These are phyloP conservation scores for Neltuma alba DNA, from an alignment of 306 rosid genomes.

Conservation along the genomic window DNA sequence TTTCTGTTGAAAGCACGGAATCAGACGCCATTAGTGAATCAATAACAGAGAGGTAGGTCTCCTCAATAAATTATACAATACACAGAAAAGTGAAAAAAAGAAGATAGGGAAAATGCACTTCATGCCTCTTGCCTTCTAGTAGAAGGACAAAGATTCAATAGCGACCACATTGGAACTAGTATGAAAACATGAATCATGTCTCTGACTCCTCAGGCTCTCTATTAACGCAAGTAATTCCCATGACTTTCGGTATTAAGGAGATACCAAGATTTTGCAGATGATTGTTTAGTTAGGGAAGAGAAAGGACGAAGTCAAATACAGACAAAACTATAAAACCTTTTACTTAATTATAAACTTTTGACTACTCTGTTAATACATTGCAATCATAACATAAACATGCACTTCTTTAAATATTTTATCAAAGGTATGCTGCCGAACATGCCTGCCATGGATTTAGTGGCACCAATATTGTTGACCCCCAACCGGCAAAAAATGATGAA, in stretches of 20 bases:
- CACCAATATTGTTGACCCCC: neutral
- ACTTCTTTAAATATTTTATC: neutral
- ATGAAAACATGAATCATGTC: neutral
- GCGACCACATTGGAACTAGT: neutral
- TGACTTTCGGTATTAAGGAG: neutral
- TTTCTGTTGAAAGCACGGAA: slow-evolving; percentile 24
- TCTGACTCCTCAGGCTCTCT: slow-evolving; percentile 1
- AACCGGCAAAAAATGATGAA: neutral
- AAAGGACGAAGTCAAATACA: neutral
- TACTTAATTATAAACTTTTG: neutral
- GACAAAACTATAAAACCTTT: neutral
- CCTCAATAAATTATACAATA: neutral
- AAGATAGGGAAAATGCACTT: neutral
- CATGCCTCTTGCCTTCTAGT: neutral
- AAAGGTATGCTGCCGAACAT: neutral
- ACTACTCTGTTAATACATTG: neutral
- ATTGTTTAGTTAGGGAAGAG: neutral
- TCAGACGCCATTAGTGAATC: slow-evolving; percentile 3
- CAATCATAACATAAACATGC: neutral
- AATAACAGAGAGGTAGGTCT: slow-evolving; percentile 11
- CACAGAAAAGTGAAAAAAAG: slow-evolving; percentile 5
- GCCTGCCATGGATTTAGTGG: neutral
- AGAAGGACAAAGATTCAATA: neutral
- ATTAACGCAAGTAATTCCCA: slow-evolving; percentile 1
- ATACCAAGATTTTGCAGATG: neutral